Evolutionary conservation across 768 basidiomycete genomes (phyloP).

Genomic region (Kwoniella newhampshirensis): DNA sequence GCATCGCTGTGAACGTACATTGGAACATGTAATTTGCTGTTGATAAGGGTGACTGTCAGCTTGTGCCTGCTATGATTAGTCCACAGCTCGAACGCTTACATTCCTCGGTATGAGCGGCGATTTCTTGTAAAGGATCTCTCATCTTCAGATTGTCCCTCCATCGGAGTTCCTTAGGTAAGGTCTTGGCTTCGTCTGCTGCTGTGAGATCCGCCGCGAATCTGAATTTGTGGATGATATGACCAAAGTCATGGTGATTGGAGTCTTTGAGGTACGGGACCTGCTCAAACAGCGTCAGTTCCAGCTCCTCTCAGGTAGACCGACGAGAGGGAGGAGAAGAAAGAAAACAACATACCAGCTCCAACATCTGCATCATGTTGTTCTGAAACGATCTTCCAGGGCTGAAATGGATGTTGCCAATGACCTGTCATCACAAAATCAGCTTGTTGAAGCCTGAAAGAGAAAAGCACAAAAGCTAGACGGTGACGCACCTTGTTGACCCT

Average conservation of each 20-base stretch:
- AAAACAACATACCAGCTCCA: conserved; percentile 37
- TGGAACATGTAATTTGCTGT: conserved; percentile 79
- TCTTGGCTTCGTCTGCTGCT: conserved; percentile 34
- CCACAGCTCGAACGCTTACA: no score
- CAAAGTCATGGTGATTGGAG: conserved; percentile 86
- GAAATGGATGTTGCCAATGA: conserved; percentile 86
- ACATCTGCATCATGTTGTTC: conserved; percentile 64
- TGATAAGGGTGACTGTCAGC: neutral
- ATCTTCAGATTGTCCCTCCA: conserved; percentile 66
- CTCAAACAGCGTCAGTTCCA: conserved; percentile 58
- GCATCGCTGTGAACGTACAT: conserved; percentile 32
- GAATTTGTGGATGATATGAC: conserved; percentile 78
- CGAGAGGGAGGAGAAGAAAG: neutral
- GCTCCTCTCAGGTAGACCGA: conserved; percentile 51
- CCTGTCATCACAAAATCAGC: conserved; percentile 24
- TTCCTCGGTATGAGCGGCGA: conserved; percentile 57
- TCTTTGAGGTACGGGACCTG: conserved; percentile 92
- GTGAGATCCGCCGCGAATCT: conserved; percentile 75
- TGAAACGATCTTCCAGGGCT: conserved; percentile 97
- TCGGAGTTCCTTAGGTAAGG: conserved; percentile 53
- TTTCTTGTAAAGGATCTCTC: conserved; percentile 69
- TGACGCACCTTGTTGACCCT: conserved; percentile 84
- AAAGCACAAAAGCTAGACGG: neutral
- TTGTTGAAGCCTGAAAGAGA: neutral
- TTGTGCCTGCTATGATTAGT: no score